Evolutionary conservation across 768 basidiomycete species (phyloP).

Genomic region (Leccinum variicolor): DNA sequence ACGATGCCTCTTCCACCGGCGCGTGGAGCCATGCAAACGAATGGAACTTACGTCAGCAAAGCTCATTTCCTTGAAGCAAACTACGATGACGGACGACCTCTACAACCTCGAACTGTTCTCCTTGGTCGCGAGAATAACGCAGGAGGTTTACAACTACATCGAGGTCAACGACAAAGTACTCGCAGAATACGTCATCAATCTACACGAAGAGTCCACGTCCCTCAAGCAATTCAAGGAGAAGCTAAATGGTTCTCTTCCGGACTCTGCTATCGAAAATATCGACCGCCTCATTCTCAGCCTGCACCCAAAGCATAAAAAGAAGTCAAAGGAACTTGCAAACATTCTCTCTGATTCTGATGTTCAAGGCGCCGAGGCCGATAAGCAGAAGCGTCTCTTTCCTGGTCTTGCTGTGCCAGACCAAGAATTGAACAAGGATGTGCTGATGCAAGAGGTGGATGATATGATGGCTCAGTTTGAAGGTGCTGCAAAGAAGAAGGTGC

Average conservation of each 20-base stretch:
- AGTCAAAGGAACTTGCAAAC: conserved; percentile 36
- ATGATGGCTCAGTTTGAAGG: conserved; percentile 74
- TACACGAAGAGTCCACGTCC: conserved; percentile 82
- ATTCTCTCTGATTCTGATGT: conserved; percentile 33
- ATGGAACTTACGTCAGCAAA: conserved; percentile 17
- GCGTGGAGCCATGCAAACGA: conserved; percentile 50
- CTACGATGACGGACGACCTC: conserved; percentile 70
- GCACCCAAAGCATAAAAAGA: conserved; percentile 95
- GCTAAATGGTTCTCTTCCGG: conserved; percentile 79
- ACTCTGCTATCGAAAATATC: conserved; percentile 87
- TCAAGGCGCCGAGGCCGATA: conserved; percentile 55
- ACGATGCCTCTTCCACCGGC: conserved; percentile 58
- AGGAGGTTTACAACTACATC: conserved; percentile 88
- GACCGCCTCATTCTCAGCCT: conserved; percentile 92
- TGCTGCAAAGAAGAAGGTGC: conserved; percentile 59
- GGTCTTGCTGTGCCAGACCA: conserved; percentile 82
- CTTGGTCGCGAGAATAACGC: conserved; percentile 85
- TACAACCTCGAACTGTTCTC: conserved; percentile 93
- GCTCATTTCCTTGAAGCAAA: not conserved
- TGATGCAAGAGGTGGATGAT: conserved; percentile 88
- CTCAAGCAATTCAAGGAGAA: conserved; percentile 78
- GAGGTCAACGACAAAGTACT: conserved; percentile 87
- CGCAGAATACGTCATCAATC: conserved; percentile 90
- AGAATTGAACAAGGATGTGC: conserved; percentile 67
- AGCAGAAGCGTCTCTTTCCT: conserved; percentile 84